A percentile compares a stretch with the other conserved stretches of the same genome.
Evolutionary conservation across 768 basidiomycete genomes (phyloP).

Genomic region (Tylopilus vinaceipallidus): DNA sequence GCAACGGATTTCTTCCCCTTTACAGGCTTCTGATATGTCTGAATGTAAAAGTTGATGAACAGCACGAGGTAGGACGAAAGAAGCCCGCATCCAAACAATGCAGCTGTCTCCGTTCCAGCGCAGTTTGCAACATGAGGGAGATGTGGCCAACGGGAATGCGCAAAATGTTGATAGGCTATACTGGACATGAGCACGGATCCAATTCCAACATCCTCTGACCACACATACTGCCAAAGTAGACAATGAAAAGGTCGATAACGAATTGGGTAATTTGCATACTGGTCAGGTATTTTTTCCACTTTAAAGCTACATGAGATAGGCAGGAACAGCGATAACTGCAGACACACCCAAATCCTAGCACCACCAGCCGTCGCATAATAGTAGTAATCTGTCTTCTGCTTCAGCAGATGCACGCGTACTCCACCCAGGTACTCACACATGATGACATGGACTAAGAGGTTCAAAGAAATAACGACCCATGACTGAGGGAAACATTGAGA

Average conservation of each 20-base stretch:
- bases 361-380: constrained; percentile 99
- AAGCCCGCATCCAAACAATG: constrained; percentile 84
- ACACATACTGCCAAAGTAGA: constrained; percentile 92
- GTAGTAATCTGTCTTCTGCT: constrained; percentile 79
- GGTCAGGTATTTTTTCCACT: constrained; percentile 99
- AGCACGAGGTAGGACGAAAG: constrained; percentile 89
- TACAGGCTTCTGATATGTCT: constrained; percentile 72
- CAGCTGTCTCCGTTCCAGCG: constrained; percentile 85
- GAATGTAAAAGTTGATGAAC: constrained; percentile 94
- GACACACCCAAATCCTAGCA: constrained; percentile 87
- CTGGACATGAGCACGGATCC: neutral
- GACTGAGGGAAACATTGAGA: constrained; percentile 52
- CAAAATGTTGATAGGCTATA: constrained; percentile 80
- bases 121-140: constrained; percentile 81
- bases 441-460: constrained; percentile 90
- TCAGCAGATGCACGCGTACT: neutral
- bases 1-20: constrained; percentile 32
- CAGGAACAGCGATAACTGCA: neutral
- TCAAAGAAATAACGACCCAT: constrained; percentile 92
- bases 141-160: constrained; percentile 53
- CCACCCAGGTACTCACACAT: constrained; percentile 74
- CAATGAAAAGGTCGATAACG: constrained; percentile 83
- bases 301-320: constrained; percentile 5
- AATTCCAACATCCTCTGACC: no score
- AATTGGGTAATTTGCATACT: constrained; percentile 97